These are phyloP conservation scores for Pisolithus sp. DNA, from an alignment of 768 basidiomycete species.

Conservation along the genomic window DNA sequence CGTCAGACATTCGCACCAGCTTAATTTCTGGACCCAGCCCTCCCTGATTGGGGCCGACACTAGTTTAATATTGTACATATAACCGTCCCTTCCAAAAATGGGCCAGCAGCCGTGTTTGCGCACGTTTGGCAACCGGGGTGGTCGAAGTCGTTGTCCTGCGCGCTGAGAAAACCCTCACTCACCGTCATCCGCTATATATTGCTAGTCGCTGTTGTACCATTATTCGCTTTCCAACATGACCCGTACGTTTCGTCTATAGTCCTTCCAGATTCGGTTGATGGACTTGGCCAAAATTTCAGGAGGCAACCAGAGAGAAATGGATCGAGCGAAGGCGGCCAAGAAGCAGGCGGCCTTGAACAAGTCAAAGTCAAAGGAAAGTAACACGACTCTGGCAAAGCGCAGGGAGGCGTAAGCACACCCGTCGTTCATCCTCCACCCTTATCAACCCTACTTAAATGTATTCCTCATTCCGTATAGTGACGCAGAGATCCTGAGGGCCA, in stretches of 20 bases:
- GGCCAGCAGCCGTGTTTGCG: too few species aligned
- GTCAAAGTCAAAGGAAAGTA: constrained; percentile 67
- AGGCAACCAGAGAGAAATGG: constrained; percentile 77
- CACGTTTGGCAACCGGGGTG: too few species aligned
- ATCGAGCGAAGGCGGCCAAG: constrained; percentile 69
- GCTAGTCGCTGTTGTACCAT: neutral
- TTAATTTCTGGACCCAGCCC: neutral
- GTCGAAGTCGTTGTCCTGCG: too few species aligned
- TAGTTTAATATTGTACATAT: too few species aligned
- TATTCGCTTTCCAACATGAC: constrained; percentile 36
- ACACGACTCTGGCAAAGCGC: constrained; percentile 52
- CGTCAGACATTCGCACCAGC: neutral
- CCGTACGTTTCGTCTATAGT: constrained; percentile 35
- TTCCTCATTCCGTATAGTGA: constrained; percentile 42
- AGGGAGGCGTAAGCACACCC: constrained; percentile 61
- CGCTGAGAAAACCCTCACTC: too few species aligned
- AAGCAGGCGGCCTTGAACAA: constrained; percentile 48
- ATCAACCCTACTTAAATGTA: constrained; percentile 17
- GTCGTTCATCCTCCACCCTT: constrained; percentile 8
- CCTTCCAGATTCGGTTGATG: neutral
- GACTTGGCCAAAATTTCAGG: constrained; percentile 38
- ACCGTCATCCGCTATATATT: too few species aligned
- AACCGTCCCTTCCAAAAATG: too few species aligned
- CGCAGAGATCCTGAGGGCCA: constrained; percentile 66
- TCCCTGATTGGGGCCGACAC: neutral